Percentiles rank a stretch among this genome's conserved stretches.
phyloP scores from a whole-genome alignment of 140 eudicot species.

The Senecio squalidus region DNA sequence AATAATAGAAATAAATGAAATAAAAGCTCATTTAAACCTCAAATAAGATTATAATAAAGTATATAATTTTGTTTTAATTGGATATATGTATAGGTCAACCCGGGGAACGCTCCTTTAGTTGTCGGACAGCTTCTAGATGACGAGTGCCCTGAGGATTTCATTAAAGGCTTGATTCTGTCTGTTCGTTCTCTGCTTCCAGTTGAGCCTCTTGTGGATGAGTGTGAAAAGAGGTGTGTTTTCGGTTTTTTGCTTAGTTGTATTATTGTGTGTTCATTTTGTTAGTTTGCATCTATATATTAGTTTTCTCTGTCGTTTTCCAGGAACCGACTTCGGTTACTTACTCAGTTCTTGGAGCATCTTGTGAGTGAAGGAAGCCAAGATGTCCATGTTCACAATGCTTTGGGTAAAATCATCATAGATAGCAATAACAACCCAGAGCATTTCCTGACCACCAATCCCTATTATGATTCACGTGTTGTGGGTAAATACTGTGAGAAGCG shows the following conservation, averaged over 20 bases:
- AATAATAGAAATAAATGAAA: too few relatives aligned
- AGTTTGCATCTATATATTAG: conserved; percentile 5
- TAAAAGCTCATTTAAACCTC: background rate
- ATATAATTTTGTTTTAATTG: conserved; percentile 11
- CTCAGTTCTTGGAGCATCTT: conserved; percentile 94
- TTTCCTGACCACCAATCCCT: conserved; percentile 92
- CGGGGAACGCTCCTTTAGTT: conserved; percentile 93
- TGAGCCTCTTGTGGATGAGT: conserved; percentile 93
- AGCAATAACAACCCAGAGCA: conserved; percentile 94
- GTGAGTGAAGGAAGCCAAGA: conserved; percentile 99
- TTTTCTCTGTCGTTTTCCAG: conserved; percentile 36
- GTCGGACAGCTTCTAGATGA: conserved; percentile 96
- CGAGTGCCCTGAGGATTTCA: conserved; percentile 97
- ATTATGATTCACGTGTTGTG: conserved; percentile 84
- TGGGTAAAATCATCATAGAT: conserved; percentile 91
- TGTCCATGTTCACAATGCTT: conserved; percentile 95
- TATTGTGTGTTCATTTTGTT: background rate
- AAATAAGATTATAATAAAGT: background rate
- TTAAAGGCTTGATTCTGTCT: conserved; percentile 83
- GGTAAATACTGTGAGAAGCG: conserved; percentile 93
- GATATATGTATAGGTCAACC: conserved; percentile 94
- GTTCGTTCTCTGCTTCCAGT: conserved; percentile 96
- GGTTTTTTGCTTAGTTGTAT: background rate
- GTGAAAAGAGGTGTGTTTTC: conserved; percentile 69
- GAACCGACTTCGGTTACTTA: conserved; percentile 83